These are phyloP conservation scores for Alternaria dauci DNA, from an alignment of 2,329 filamentous ascomycete species.

Conservation along the genomic window DNA sequence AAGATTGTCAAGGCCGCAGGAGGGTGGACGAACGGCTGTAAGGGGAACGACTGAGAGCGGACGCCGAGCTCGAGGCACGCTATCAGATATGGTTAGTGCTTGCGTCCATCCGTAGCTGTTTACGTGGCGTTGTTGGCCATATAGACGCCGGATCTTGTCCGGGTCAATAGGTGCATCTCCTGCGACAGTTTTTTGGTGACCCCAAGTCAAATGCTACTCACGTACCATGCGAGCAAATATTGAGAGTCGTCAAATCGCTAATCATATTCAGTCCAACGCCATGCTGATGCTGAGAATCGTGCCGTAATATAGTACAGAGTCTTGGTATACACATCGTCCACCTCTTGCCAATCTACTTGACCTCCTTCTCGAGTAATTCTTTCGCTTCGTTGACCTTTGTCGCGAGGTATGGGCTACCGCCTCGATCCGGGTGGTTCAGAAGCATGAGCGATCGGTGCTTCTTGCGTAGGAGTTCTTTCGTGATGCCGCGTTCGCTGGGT, in stretches of 20 bases:
- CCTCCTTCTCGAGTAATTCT: conserved; percentile 85
- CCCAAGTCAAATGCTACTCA: neutral
- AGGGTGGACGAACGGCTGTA: neutral
- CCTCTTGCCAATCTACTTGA: conserved; percentile 31
- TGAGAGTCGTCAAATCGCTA: neutral
- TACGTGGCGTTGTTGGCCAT: too few relatives aligned
- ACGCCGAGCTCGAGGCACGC: too few relatives aligned
- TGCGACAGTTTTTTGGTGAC: neutral
- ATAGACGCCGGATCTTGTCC: too few relatives aligned
- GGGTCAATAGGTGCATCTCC: too few relatives aligned
- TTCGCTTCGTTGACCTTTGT: conserved; percentile 99
- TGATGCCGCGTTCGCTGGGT: conserved; percentile 80
- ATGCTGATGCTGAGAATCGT: conserved; percentile 31
- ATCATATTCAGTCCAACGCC: conserved; percentile 28
- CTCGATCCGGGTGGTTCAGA: conserved; percentile 96
- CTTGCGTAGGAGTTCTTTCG: conserved; percentile 93
- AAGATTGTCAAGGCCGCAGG: conserved; percentile 4
- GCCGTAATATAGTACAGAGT: conserved; percentile 34
- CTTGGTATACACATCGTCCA: conserved; percentile 25
- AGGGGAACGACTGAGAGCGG: neutral
- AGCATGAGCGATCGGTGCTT: conserved; percentile 96
- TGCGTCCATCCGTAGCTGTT: too few relatives aligned
- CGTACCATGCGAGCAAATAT: neutral
- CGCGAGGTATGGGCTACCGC: conserved; percentile 93
- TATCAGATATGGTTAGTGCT: too few relatives aligned